Evolutionary conservation across 257 asterid species (phyloP).

Genomic region (Solanum bulbocastanum): DNA sequence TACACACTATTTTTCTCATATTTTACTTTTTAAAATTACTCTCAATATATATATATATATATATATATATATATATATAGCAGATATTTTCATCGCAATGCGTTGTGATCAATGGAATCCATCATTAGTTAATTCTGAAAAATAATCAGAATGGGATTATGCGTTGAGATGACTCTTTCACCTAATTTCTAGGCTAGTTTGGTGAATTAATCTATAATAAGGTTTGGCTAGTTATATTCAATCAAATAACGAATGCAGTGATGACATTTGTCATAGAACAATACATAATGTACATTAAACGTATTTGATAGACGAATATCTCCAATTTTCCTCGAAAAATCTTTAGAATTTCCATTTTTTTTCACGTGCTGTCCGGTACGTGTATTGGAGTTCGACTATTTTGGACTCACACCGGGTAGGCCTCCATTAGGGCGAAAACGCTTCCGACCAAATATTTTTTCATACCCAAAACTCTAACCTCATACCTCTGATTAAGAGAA

Average conservation of each 20-base stretch:
- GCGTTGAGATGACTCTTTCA: background rate
- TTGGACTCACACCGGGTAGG: background rate
- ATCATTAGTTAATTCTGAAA: background rate
- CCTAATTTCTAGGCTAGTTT: background rate
- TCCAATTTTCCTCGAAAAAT: background rate
- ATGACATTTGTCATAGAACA: background rate
- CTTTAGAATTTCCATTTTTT: background rate
- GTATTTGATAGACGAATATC: background rate
- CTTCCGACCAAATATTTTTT: too few relatives aligned
- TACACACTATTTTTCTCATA: background rate
- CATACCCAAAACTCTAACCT: too few relatives aligned
- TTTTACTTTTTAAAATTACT: too few relatives aligned
- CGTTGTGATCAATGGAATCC: background rate
- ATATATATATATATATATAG: too few relatives aligned
- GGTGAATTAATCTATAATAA: background rate
- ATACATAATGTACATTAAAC: background rate
- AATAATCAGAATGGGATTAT: background rate
- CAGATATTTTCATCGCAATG: too few relatives aligned
- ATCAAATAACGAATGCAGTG: background rate
- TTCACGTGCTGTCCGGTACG: background rate
- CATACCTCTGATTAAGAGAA: too few relatives aligned
- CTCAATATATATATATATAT: too few relatives aligned
- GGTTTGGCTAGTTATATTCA: background rate
- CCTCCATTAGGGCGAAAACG: background rate
- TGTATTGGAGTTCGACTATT: too few relatives aligned